Evolutionary conservation across 441 rosid species (phyloP), one percentile per base, ranked within the genome.

Genomic region (Populus hybrid): DNA sequence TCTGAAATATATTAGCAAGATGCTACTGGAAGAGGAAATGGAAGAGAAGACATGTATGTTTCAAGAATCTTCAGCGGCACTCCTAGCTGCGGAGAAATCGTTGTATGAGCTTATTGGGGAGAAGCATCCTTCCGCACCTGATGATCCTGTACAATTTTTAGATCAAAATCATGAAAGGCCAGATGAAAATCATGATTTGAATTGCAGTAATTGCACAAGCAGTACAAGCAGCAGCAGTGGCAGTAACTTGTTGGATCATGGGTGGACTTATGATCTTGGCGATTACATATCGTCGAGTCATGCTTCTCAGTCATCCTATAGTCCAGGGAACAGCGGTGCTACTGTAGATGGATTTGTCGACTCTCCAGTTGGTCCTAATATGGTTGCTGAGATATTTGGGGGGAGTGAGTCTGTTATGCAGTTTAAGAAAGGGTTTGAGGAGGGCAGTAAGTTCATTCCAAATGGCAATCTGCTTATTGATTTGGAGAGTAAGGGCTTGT

Each of bases 11-110:
- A 92, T 95, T 64, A 93, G 77, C 42, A 86, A 91, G 83, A 88
- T 93, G 82, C 97, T 94, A 24, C 79, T 91, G 95, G 98, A 93
- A 85, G 97, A 93, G 85, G 89, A 92, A 81, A 83, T 85, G 84
- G 97, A 82, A n/a, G 94, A 83, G 78, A 90, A 86, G 46, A 84
- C 89, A 1, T 88, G 88, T 70, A 88, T 90, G 95, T 89, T 90
- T 78, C 88, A 84, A 21, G 97, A 93, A 63, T 83, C 95, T 0
- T 83, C 88, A 26, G 96, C 90, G n/a, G 91, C 91, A 1, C 92
- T 94, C 69, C 91, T 88, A 40, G 89, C 87, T 65, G 91, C 96
- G 0, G 94, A 93, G 81, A 90, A 89, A 59, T 87, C 92, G 59
- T 83, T 93, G 26, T 88, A 86, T 80, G 94, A 89, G 74, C 94